Conservation (phyloP, 208 protist genomes). For the Crithidia sp. region DNA sequence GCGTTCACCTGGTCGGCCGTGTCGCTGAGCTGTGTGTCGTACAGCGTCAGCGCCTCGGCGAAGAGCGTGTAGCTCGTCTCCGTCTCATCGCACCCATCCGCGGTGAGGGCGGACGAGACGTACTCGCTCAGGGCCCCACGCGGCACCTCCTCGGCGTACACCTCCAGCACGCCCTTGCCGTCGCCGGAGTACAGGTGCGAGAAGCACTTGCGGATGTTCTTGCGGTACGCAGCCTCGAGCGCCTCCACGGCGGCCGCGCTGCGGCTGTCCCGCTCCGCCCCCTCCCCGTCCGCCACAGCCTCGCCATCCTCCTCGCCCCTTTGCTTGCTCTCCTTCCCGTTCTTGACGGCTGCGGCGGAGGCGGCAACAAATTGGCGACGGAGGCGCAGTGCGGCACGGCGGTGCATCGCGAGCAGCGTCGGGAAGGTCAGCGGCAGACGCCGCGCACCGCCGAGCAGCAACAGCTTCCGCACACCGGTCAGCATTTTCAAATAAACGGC, state of each 20-base stretch:
- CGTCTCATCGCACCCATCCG: conserved; percentile 78
- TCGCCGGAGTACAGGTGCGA: conserved; percentile 68
- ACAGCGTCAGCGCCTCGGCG: conserved; percentile 92
- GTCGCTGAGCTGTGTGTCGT: conserved; percentile 93
- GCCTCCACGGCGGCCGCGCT: conserved; percentile 3
- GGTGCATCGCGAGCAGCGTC: conserved; percentile 83
- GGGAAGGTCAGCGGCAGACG: conserved; percentile 87
- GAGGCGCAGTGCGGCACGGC: conserved; percentile 68
- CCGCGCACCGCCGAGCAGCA: conserved; percentile 85
- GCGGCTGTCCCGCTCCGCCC: background rate
- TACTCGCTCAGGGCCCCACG: conserved; percentile 84
- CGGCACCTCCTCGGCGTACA: conserved; percentile 50
- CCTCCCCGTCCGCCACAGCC: background rate
- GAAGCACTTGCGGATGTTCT: conserved; percentile 46
- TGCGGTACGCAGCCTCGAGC: conserved; percentile 9
- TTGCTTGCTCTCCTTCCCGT: background rate
- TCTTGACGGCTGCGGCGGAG: conserved; percentile 1
- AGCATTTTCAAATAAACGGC: conserved; percentile 91
- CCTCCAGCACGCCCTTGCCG: conserved; percentile 78
- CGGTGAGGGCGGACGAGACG: conserved; percentile 79
- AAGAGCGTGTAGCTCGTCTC: conserved; percentile 91
- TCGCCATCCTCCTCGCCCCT: conserved; percentile 8
- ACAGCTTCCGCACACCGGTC: conserved; percentile 82
- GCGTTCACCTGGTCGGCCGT: conserved; percentile 82
- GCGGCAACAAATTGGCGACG: conserved; percentile 13